Conservation (phyloP, 345 rosid species). For the Citrus glauca region DNA sequence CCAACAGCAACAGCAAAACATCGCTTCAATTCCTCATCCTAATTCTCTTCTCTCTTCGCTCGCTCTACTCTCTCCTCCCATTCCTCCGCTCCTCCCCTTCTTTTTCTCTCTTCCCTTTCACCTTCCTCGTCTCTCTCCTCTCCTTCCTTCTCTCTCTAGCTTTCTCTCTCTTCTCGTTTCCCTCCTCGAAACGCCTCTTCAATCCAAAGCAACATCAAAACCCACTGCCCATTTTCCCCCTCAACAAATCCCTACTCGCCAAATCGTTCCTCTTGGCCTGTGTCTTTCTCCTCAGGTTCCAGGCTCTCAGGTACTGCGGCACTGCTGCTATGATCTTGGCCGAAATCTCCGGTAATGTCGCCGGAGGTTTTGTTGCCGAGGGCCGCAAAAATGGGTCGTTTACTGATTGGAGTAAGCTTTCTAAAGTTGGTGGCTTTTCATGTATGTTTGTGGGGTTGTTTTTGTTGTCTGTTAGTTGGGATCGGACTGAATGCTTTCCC, state of each 20-base stretch:
- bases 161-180: conserved; percentile 25
- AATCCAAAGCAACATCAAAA: conserved; percentile 21
- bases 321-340: conserved; percentile 94
- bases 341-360: conserved; percentile 71
- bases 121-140: conserved; percentile 37
- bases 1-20: conserved; percentile 27
- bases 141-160: conserved; percentile 35
- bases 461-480: conserved; percentile 82
- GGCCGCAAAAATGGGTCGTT: conserved; percentile 15
- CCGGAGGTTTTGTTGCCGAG: conserved; percentile 50
- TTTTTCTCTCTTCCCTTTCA: conserved; percentile 50
- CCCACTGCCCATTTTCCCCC: conserved; percentile 22
- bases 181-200: conserved; percentile 22
- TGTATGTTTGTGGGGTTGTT: conserved; percentile 58
- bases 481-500: conserved; percentile 82
- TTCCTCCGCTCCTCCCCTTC: conserved; percentile 53
- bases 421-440: conserved; percentile 58
- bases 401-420: conserved; percentile 22
- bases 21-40: conserved; percentile 46
- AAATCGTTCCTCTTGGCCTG: conserved; percentile 56
- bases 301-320: conserved; percentile 87
- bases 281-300: conserved; percentile 79
- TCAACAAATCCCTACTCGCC: conserved; percentile 42
- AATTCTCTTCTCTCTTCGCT: conserved; percentile 50
- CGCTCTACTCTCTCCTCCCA: conserved; percentile 55